Evolutionary conservation across 176 grass and related monocot species (phyloP).

Genomic region (Musa schizocarpa): DNA sequence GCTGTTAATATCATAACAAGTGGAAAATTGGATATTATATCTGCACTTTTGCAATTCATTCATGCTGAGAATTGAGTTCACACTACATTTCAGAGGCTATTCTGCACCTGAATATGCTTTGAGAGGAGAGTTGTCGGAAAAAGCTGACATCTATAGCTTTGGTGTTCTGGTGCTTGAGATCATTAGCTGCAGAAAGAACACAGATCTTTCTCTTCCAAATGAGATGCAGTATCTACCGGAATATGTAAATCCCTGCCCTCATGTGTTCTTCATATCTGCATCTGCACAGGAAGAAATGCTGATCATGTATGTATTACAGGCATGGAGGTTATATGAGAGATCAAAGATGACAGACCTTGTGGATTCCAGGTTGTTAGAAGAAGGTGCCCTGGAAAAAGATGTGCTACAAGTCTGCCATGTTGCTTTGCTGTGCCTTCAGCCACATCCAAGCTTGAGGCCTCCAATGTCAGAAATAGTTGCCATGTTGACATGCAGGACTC

Average conservation of each 20-base stretch:
- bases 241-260: constrained; percentile 2
- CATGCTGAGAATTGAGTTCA: neutral
- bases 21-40: no score
- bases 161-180: constrained; percentile 61
- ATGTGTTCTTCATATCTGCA: neutral
- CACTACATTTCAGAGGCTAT: constrained; percentile 34
- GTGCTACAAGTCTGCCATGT: constrained; percentile 6
- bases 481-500: constrained; percentile 8
- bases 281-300: neutral
- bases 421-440: constrained; percentile 20
- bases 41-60: no score
- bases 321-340: constrained; percentile 26
- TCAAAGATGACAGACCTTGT: constrained; percentile 8
- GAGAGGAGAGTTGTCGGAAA: constrained; percentile 52
- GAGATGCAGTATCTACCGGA: constrained; percentile 28
- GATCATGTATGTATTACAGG: constrained; percentile 3
- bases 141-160: constrained; percentile 70
- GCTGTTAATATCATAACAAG: no score
- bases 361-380: constrained; percentile 4
- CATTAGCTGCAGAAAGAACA: constrained; percentile 35
- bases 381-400: constrained; percentile 1
- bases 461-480: constrained; percentile 22
- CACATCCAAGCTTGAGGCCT: constrained; percentile 9
- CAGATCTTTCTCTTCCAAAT: constrained; percentile 17
- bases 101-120: constrained; percentile 66